A percentile compares a stretch with the other conserved stretches of the same genome.
Conservation (phyloP, 345 rosid genomes). For the Eucalyptus regnans region DNA sequence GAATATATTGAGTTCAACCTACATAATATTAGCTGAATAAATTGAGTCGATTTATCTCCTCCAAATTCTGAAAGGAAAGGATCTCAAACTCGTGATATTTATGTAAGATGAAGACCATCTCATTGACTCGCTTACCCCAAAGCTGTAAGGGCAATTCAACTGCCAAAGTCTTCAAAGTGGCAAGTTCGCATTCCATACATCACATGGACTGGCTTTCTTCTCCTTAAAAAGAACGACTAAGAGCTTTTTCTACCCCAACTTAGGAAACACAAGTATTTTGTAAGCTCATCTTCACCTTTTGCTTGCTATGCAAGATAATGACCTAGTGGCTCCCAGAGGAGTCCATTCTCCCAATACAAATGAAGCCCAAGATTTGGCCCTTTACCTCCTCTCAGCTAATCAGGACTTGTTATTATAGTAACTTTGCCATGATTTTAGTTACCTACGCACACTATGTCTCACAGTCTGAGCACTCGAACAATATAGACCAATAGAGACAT, state of each 20-base stretch:
- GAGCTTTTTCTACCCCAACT: background rate
- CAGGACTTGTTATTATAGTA: background rate
- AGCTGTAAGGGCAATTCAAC: background rate
- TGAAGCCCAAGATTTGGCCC: background rate
- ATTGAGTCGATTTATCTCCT: background rate
- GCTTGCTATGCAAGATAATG: background rate
- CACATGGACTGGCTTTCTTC: background rate
- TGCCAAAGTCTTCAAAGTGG: background rate
- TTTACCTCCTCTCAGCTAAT: background rate
- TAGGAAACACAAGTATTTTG: background rate
- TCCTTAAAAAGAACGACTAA: background rate
- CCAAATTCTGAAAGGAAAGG: background rate
- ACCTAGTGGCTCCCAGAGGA: background rate
- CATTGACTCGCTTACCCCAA: background rate
- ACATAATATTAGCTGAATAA: background rate
- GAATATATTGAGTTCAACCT: background rate
- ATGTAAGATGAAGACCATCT: background rate
- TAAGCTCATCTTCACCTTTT: background rate
- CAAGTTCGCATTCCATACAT: background rate
- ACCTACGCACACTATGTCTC: background rate
- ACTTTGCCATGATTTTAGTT: background rate
- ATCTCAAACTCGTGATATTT: background rate
- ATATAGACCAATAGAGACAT: background rate
- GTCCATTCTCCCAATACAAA: background rate
- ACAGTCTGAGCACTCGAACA: background rate